A percentile compares a stretch with the other conserved stretches of the same genome.
These are phyloP conservation scores for Primulina huaijiensis DNA, from an alignment of 257 asterid genomes.

Conservation along the genomic window DNA sequence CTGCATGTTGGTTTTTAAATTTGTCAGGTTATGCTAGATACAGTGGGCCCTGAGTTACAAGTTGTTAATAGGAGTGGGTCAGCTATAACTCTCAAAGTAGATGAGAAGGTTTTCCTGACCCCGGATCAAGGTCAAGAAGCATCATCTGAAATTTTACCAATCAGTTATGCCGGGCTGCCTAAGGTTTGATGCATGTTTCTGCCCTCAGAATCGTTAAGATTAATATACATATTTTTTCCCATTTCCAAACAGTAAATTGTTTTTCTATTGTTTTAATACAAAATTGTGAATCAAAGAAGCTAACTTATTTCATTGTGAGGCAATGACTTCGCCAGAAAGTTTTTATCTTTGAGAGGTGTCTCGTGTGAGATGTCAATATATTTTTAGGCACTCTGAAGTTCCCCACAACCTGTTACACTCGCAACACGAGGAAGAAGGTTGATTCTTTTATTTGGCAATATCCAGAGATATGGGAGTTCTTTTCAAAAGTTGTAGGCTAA, in stretches of 20 bases:
- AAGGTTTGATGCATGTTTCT: constrained; percentile 40
- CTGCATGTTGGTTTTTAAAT: constrained; percentile 14
- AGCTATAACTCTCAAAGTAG: constrained; percentile 58
- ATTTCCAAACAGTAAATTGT: constrained; percentile 1
- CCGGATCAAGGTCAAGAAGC: constrained; percentile 78
- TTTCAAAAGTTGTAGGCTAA: too few relatives aligned
- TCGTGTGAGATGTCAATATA: too few relatives aligned
- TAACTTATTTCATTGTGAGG: too few relatives aligned
- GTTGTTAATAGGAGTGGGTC: constrained; percentile 62
- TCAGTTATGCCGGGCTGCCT: constrained; percentile 63
- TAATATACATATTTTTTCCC: background rate
- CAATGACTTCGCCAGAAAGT: too few relatives aligned
- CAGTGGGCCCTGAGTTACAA: constrained; percentile 77
- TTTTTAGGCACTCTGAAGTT: too few relatives aligned
- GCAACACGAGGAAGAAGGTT: too few relatives aligned
- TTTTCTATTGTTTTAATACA: background rate
- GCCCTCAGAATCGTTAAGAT: too few relatives aligned
- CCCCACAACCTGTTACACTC: too few relatives aligned
- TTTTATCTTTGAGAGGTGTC: too few relatives aligned
- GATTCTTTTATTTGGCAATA: too few relatives aligned
- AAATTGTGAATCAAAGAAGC: background rate
- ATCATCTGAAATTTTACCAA: constrained; percentile 56
- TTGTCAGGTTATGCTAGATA: constrained; percentile 57
- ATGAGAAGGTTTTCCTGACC: constrained; percentile 57
- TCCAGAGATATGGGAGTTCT: too few relatives aligned